These are phyloP conservation scores for Pyrenula aspistea DNA, from an alignment of 495 filamentous ascomycete species.

Conservation along the genomic window DNA sequence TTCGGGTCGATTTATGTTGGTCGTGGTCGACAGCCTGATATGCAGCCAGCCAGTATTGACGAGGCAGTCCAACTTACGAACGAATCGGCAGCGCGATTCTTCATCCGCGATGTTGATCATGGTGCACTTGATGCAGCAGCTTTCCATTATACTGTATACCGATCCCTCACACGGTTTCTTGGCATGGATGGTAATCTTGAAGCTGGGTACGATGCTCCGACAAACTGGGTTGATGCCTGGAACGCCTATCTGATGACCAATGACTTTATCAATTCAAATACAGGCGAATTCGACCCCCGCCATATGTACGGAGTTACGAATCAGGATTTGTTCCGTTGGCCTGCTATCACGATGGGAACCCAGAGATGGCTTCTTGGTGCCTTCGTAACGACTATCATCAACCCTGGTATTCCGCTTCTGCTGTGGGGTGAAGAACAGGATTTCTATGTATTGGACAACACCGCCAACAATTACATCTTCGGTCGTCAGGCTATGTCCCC, in stretches of 20 bases:
- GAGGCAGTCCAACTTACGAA: slow-evolving; percentile 35
- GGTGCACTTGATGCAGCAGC: slow-evolving; percentile 53
- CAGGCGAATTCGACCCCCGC: slow-evolving; percentile 54
- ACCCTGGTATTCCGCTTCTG: slow-evolving; percentile 56
- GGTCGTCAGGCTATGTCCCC: slow-evolving; percentile 58
- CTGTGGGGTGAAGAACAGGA: slow-evolving; percentile 63
- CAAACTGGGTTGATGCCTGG: slow-evolving; percentile 53
- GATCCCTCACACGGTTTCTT: slow-evolving; percentile 52
- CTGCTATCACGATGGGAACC: slow-evolving; percentile 48
- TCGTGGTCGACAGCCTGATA: slow-evolving; percentile 46
- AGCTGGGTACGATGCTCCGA: slow-evolving; percentile 46
- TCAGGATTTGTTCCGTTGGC: slow-evolving; percentile 70
- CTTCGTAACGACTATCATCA: slow-evolving; percentile 51
- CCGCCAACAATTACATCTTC: slow-evolving; percentile 58
- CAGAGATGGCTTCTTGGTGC: slow-evolving; percentile 48
- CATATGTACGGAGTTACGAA: slow-evolving; percentile 62
- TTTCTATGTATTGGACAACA: slow-evolving; percentile 55
- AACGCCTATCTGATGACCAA: slow-evolving; percentile 49
- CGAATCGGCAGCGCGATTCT: slow-evolving; percentile 30
- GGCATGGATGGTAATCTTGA: slow-evolving; percentile 52
- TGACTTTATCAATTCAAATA: slow-evolving; percentile 54
- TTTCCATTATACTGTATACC: slow-evolving; percentile 64
- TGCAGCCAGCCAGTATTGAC: slow-evolving; percentile 31
- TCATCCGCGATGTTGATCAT: slow-evolving; percentile 43
- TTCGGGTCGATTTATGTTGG: slow-evolving; percentile 57